Evolutionary conservation across 306 rosid species (phyloP), one percentile per base, ranked within the genome.

Genomic region (Herpetospermum pedunculosum): DNA sequence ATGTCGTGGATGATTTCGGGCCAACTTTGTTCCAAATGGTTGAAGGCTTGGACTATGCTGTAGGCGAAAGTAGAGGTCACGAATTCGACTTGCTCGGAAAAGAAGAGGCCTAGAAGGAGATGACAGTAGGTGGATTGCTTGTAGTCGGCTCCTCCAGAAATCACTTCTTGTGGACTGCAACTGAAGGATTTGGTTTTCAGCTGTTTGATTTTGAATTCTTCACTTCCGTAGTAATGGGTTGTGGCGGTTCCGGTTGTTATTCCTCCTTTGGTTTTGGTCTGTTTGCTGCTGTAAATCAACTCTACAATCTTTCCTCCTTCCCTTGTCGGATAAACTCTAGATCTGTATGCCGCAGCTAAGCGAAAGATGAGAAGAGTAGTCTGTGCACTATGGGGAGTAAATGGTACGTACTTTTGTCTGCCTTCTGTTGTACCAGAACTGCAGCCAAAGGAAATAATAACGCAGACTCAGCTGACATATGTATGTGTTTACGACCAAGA

Each of bases 371-470:
- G 97, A 78, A 94, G 97, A 5, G 98, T 94, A 30, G 98, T 91
- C 79, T 91, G 91, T 6, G 98, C 94, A 64, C 92, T 94, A 7
- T 91, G 95, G 60, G 55, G 70, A 4, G 96, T 94, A 74, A 94
- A 94, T 15, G 97, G 98, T 54, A 94, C 88, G 43, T 78, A 91
- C 81, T 94, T 94, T 55, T 91, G 98, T 70, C 90, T 85, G 53
- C 98, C 98, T 14, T 88, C 97, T 1, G 98, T 94, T 46, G 98
- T 94, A 83, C 98, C 97, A 34, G 98, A 94, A 80, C 98, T 94
- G 79, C 69, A 80, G 57, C 32, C n/a, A n/a, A n/a, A 70, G 2
- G 67, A n/a, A n/a, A n/a, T n/a, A n/a, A n/a, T n/a, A n/a, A n/a
- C n/a, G n/a, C n/a, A n/a, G n/a, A n/a, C n/a, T n/a, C n/a, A n/a